Conservation (phyloP, 345 rosid genomes). For the Pugionium cornutum region DNA sequence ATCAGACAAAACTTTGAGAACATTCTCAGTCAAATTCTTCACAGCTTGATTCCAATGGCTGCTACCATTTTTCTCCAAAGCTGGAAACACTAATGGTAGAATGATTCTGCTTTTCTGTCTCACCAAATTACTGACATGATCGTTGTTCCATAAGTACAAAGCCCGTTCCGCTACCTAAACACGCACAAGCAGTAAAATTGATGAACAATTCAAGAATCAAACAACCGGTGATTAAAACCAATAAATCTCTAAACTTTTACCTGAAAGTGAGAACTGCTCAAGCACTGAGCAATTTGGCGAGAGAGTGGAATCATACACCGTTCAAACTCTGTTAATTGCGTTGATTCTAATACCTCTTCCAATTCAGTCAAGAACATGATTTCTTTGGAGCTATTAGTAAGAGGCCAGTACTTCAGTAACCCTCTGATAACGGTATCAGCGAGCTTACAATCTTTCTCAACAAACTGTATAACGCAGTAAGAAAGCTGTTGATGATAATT, state of each 20-base stretch:
- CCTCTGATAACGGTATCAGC: conserved; percentile 78
- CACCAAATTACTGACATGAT: conserved; percentile 41
- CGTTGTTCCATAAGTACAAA: conserved; percentile 45
- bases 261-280: conserved; percentile 90
- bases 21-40: conserved; percentile 42
- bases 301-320: conserved; percentile 82
- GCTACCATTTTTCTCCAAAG: conserved; percentile 41
- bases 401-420: conserved; percentile 85
- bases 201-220: conserved; percentile 24
- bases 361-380: conserved; percentile 86
- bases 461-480: conserved; percentile 80
- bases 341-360: conserved; percentile 87
- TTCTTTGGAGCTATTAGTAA: conserved; percentile 90
- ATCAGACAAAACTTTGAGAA: conserved; percentile 43
- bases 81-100: conserved; percentile 43
- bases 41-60: conserved; percentile 45
- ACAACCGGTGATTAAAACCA: neutral
- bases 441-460: conserved; percentile 89
- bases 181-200: conserved; percentile 17
- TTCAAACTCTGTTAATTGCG: conserved; percentile 77
- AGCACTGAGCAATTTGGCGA: conserved; percentile 68
- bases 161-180: conserved; percentile 46
- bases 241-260: conserved; percentile 37
- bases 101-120: conserved; percentile 41
- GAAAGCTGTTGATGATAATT: conserved; percentile 88